Conservation (phyloP, 2,329 filamentous ascomycete genomes). For the Lecanicillium sp. region DNA sequence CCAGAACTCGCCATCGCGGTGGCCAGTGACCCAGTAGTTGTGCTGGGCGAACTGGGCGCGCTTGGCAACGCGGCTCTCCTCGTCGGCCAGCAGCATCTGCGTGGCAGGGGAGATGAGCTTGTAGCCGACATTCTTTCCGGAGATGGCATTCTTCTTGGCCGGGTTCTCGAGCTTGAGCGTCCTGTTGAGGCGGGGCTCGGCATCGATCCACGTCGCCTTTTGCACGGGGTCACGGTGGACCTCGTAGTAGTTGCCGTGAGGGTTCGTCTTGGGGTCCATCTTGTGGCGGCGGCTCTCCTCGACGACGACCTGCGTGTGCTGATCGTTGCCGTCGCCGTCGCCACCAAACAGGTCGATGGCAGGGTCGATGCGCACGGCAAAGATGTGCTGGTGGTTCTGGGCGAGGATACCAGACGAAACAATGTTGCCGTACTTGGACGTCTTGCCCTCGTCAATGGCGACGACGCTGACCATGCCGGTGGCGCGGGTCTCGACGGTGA, state of each 20-base stretch:
- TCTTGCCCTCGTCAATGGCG: constrained; percentile 48
- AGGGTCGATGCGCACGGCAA: constrained; percentile 57
- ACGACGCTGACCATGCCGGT: constrained; percentile 59
- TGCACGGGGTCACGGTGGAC: constrained; percentile 40
- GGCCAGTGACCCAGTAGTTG: constrained; percentile 40
- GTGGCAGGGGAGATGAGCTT: constrained; percentile 38
- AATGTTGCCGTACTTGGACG: constrained; percentile 48
- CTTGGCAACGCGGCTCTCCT: constrained; percentile 31
- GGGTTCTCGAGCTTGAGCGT: constrained; percentile 41
- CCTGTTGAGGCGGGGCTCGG: constrained; percentile 44
- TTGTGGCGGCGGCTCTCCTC: constrained; percentile 28
- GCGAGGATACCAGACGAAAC: constrained; percentile 58
- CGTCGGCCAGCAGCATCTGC: constrained; percentile 39
- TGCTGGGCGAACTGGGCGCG: constrained; percentile 39
- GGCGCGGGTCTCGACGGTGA: constrained; percentile 55
- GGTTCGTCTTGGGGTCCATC: constrained; percentile 46
- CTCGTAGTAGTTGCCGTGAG: constrained; percentile 53
- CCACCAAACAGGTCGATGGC: constrained; percentile 43
- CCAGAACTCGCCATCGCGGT: constrained; percentile 42
- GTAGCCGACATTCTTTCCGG: constrained; percentile 41
- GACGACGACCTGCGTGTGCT: constrained; percentile 39
- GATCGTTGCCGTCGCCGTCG: constrained; percentile 26
- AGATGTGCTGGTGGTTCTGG: constrained; percentile 65
- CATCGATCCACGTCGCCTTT: constrained; percentile 39
- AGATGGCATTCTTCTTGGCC: constrained; percentile 35